Conservation (phyloP, 805 yeast species). For the Candida endomychidarum region DNA sequence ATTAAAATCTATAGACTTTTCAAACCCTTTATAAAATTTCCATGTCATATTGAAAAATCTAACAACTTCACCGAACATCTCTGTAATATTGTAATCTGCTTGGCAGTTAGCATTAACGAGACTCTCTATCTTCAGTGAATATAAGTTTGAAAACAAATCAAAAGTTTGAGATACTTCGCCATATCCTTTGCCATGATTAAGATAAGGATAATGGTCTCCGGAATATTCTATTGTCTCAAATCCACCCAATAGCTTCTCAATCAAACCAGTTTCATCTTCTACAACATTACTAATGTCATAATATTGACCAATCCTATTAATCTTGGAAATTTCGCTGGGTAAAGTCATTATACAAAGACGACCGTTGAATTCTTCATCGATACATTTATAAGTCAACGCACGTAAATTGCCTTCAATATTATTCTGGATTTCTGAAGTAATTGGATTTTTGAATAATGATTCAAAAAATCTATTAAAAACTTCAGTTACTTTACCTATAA, state of each 20-base stretch:
- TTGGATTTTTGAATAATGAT: neutral
- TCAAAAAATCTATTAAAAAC: constrained; percentile 5
- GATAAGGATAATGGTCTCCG: too few species aligned
- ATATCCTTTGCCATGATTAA: too few species aligned
- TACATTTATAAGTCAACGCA: neutral
- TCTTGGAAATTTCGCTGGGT: too few species aligned
- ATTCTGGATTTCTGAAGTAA: constrained; percentile 6
- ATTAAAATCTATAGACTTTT: neutral
- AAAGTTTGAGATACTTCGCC: constrained; percentile 12
- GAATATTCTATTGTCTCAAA: too few species aligned
- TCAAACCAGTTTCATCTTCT: too few species aligned
- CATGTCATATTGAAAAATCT: constrained; percentile 10
- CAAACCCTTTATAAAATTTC: neutral
- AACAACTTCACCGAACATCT: constrained; percentile 10
- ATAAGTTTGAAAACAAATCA: constrained; percentile 25
- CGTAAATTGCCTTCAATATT: neutral
- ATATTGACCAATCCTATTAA: too few species aligned
- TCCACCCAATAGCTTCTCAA: too few species aligned
- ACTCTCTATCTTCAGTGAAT: constrained; percentile 38
- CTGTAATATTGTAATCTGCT: constrained; percentile 23
- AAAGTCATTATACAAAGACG: too few species aligned
- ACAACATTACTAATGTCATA: too few species aligned
- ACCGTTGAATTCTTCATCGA: neutral
- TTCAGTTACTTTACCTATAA: neutral
- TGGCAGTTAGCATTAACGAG: constrained; percentile 25